A percentile compares a stretch with the other conserved stretches of the same genome.
Conservation (phyloP, 2,329 filamentous ascomycete genomes). For the Rasamsonia emersonii region DNA sequence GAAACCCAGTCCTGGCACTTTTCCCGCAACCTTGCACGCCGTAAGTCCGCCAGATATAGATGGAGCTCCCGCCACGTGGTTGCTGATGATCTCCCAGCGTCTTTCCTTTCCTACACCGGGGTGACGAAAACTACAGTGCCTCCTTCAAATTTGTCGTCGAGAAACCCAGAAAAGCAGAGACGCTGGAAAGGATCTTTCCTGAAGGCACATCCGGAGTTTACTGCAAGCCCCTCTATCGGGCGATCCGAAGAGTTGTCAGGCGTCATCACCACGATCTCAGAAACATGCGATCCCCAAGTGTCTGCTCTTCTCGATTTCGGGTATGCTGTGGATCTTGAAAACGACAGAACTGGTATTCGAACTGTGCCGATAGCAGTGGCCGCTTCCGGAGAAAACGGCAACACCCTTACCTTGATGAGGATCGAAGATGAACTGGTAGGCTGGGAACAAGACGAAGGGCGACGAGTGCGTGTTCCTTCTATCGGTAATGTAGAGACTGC, state of each 20-base stretch:
- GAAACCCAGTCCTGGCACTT: conserved; percentile 44
- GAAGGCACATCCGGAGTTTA: conserved; percentile 26
- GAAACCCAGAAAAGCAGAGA: conserved; percentile 5
- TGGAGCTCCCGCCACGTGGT: no score
- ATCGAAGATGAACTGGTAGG: conserved; percentile 22
- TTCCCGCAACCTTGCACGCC: conserved; percentile 25
- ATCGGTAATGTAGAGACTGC: conserved; percentile 34
- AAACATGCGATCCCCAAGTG: conserved; percentile 25
- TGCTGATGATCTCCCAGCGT: conserved; percentile 11
- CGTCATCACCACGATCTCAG: conserved; percentile 18
- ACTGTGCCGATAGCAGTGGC: conserved; percentile 29
- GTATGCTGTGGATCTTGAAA: conserved; percentile 32
- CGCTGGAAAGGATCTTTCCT: conserved; percentile 16
- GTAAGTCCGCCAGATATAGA: no score
- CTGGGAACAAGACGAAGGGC: conserved; percentile 9
- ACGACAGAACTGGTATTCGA: conserved; percentile 16
- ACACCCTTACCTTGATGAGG: conserved; percentile 38
- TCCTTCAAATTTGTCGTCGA: conserved; percentile 12
- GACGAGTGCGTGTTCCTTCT: conserved; percentile 31
- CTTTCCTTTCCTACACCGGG: conserved; percentile 22
- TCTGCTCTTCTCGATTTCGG: conserved; percentile 43
- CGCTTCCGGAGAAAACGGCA: conserved; percentile 38
- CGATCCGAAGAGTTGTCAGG: conserved; percentile 25
- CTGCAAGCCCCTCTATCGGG: conserved; percentile 22
- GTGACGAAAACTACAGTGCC: conserved; percentile 18